Evolutionary conservation across 2,329 filamentous ascomycete species (phyloP).

Genomic region (Orbilia blumenaviensis): DNA sequence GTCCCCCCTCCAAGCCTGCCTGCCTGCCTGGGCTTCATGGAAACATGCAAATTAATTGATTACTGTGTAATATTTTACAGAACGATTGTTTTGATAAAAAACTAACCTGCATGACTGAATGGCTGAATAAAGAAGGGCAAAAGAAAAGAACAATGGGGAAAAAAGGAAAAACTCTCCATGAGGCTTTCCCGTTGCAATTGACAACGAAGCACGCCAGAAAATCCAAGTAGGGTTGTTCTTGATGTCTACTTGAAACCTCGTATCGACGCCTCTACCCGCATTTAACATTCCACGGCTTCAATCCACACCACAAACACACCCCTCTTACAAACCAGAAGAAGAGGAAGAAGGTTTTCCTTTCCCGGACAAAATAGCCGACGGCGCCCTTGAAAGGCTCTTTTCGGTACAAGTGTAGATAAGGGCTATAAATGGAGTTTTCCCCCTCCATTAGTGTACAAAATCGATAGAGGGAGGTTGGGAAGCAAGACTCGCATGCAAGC

Average conservation of each 20-base stretch:
- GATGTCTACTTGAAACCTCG: not conserved
- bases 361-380: constrained; percentile 4
- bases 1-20: too few relatives aligned
- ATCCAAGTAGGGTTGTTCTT: not conserved
- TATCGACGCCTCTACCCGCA: not conserved
- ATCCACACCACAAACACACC: not conserved
- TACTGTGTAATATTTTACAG: too few relatives aligned
- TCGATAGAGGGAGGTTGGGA: not conserved
- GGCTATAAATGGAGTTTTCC: constrained; percentile 4
- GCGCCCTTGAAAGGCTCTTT: not conserved
- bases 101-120: too few relatives aligned
- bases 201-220: constrained; percentile 6
- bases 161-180: not conserved
- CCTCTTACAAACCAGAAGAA: too few relatives aligned
- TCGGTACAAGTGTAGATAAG: too few relatives aligned
- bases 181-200: not conserved
- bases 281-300: not conserved
- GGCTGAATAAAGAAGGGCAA: too few relatives aligned
- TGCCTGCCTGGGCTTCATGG: not conserved
- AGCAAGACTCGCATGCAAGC: too few relatives aligned
- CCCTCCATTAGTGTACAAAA: too few relatives aligned
- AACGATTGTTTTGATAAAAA: not conserved
- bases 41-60: not conserved
- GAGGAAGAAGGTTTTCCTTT: too few relatives aligned
- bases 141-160: too few relatives aligned